A percentile compares a stretch with the other conserved stretches of the same genome.
Conservation (phyloP, 108 stramenopile species). For the Skeletonema menzelii region DNA sequence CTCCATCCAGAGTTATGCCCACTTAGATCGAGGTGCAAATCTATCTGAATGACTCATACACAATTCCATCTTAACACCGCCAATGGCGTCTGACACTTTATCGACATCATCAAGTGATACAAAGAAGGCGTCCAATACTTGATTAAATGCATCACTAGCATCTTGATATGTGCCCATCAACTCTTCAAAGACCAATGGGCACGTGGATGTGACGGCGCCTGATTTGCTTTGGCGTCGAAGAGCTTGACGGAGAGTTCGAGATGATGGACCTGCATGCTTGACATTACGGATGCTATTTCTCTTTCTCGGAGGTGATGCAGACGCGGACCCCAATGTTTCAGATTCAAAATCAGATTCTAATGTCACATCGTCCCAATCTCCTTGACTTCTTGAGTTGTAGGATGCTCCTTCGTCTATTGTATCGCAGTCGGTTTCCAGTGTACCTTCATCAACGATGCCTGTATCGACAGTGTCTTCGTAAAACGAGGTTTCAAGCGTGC, state of each 20-base stretch:
- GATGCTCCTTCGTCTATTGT: neutral
- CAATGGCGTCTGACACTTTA: slow-evolving; percentile 8
- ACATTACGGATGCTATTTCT: neutral
- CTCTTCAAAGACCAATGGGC: neutral
- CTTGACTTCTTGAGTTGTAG: neutral
- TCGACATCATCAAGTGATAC: slow-evolving; percentile 27
- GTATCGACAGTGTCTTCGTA: neutral
- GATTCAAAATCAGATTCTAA: neutral
- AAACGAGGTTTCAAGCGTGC: neutral
- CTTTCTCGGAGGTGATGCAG: too few species aligned
- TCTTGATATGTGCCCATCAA: slow-evolving; percentile 8
- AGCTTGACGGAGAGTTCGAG: neutral
- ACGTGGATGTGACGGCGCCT: neutral
- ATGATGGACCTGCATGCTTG: neutral
- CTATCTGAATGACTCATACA: neutral
- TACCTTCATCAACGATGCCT: neutral
- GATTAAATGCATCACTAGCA: slow-evolving; percentile 14
- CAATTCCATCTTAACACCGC: neutral
- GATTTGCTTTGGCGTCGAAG: neutral
- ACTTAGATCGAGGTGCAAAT: neutral
- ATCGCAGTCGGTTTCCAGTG: neutral
- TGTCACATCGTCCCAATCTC: neutral
- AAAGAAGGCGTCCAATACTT: slow-evolving; percentile 32
- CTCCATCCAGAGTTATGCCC: neutral
- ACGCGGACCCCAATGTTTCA: neutral